Evolutionary conservation across 768 basidiomycete genomes (phyloP), one percentile per base, ranked within the genome.

Genomic region (Rhodotorula graminis): DNA sequence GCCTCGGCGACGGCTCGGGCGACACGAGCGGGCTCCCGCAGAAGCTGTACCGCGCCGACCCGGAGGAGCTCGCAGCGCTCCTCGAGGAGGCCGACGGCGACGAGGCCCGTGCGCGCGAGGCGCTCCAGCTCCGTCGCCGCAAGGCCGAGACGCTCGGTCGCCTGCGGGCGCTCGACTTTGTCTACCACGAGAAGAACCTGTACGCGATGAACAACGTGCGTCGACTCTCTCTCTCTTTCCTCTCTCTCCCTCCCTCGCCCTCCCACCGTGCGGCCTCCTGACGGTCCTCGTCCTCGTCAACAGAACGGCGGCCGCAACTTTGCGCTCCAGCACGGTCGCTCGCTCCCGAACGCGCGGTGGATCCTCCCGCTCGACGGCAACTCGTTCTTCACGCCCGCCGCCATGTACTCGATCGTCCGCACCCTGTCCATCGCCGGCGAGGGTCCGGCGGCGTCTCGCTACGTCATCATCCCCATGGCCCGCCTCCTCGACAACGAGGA

Each of bases 231-330:
- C 27, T 46, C 25, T 40, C 46, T 18, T 7, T 29, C 21, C 11
- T 33, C 0, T n/a, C 19, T 50, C 1, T n/a, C n/a, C n/a, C n/a
- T n/a, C n/a, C n/a, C n/a, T n/a, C n/a, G n/a, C n/a, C n/a, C n/a
- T n/a, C n/a, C n/a, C 37, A 5, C 37, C 9, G 37, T 23, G 33
- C 42, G 50, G 44, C 29, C n/a, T 25, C 5, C 27, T 31, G 47
- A 49, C 47, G 46, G 15, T 5, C 16, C 19, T 49, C 37, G 37
- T 37, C 37, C 37, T 37, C 37, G 37, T 37, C 37, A 9, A 11
- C 66, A 79, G 78, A 79, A 80, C 65, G 79, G 79, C 23, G 79
- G 78, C 1, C 77, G 79, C 31, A 80, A 80, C 62, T 77, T 70
- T 53, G 79, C 79, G 4, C 67, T 80, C 5, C 46, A 72, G 16